Evolutionary conservation across 2,329 filamentous ascomycete genomes (phyloP).

Genomic region (Cladophialophora bantiana): DNA sequence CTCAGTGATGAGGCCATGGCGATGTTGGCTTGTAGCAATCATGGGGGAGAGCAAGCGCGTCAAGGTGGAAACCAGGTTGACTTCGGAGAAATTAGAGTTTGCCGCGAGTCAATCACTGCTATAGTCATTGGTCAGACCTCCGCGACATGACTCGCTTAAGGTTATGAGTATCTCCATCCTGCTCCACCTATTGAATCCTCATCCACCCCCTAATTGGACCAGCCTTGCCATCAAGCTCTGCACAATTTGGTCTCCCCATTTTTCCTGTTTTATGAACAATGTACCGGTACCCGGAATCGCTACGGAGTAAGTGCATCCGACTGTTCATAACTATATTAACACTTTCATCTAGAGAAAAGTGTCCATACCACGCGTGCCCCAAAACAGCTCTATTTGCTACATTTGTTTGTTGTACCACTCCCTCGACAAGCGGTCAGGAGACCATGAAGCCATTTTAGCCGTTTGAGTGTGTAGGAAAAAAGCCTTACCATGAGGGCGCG

Average conservation of each 20-base stretch:
- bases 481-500: neutral
- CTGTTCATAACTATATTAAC: neutral
- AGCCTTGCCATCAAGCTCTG: neutral
- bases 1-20: neutral
- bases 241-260: neutral
- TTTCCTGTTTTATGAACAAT: neutral
- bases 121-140: neutral
- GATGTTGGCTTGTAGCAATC: neutral
- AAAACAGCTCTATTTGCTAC: neutral
- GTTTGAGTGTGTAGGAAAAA: neutral
- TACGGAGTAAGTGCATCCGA: neutral
- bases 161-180: neutral
- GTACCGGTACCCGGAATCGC: neutral
- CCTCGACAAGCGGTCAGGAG: neutral
- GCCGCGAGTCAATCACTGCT: neutral
- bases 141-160: neutral
- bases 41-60: neutral
- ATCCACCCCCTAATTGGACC: neutral
- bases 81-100: conserved; percentile 8
- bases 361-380: neutral
- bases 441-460: neutral
- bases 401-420: neutral
- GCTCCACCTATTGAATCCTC: neutral
- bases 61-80: neutral
- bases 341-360: neutral